These are phyloP conservation scores for Cryphonectria japonica DNA, from an alignment of 2,329 filamentous ascomycete genomes.

Conservation along the genomic window DNA sequence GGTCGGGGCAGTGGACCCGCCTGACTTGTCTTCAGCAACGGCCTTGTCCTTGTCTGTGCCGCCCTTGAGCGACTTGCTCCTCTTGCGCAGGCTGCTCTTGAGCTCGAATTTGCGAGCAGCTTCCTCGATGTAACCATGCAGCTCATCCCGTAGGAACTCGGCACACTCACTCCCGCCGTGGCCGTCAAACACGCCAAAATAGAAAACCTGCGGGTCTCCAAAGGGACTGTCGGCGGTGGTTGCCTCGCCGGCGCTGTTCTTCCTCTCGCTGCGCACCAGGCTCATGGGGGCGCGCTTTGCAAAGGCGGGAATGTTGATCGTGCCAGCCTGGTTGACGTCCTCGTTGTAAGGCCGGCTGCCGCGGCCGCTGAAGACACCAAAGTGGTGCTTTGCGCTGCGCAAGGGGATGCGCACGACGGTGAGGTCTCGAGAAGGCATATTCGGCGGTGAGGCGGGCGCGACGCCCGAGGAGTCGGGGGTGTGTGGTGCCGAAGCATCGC, in stretches of 20 bases:
- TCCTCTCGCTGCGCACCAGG: constrained; percentile 49
- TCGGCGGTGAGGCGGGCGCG: constrained; percentile 60
- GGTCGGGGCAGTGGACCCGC: constrained; percentile 12
- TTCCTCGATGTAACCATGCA: constrained; percentile 89
- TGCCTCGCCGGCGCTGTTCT: constrained; percentile 58
- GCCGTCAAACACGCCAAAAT: constrained; percentile 95
- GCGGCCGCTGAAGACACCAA: constrained; percentile 77
- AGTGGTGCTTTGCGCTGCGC: constrained; percentile 93
- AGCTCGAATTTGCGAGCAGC: constrained; percentile 77
- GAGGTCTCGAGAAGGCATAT: constrained; percentile 71
- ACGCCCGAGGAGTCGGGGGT: constrained; percentile 59
- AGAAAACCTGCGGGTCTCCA: constrained; percentile 95
- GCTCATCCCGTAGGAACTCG: constrained; percentile 78
- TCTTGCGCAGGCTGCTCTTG: constrained; percentile 69
- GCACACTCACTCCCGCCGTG: constrained; percentile 91
- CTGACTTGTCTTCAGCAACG: constrained; percentile 19
- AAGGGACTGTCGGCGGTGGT: constrained; percentile 75
- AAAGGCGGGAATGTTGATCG: constrained; percentile 91
- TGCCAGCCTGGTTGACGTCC: constrained; percentile 91
- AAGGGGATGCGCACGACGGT: constrained; percentile 95
- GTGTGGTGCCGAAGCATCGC: constrained; percentile 82
- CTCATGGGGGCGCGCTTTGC: constrained; percentile 78
- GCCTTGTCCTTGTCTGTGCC: constrained; percentile 21
- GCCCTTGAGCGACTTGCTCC: constrained; percentile 33
- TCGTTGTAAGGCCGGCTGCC: constrained; percentile 90